Percentiles rank a stretch among this genome's conserved stretches.
These are phyloP conservation scores for Centella asiatica DNA, from an alignment of 129 eudicot genomes.

Conservation along the genomic window DNA sequence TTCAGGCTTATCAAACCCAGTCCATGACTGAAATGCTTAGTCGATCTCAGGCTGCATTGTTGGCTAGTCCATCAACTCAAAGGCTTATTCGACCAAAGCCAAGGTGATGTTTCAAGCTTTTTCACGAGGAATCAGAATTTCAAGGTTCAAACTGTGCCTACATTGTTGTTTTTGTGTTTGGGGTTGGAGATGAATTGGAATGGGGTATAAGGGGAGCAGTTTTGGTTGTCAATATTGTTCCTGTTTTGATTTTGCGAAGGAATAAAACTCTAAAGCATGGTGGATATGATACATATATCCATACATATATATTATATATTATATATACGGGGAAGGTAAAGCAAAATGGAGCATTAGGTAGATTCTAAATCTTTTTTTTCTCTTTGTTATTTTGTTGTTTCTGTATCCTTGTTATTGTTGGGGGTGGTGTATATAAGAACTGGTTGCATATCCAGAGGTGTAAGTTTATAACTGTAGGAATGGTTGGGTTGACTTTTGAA, in stretches of 20 bases:
- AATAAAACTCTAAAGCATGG: conserved; percentile 29
- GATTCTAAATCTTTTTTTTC: conserved; percentile 23
- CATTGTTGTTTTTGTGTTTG: conserved; percentile 15
- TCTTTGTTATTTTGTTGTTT: conserved; percentile 19
- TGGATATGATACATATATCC: too few species aligned
- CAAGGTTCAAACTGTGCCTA: neutral
- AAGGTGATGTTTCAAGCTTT: conserved; percentile 24
- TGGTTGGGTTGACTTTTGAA: conserved; percentile 37
- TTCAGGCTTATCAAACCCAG: conserved; percentile 75
- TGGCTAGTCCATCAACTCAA: conserved; percentile 55
- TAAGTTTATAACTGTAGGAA: conserved; percentile 60
- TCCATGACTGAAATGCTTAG: conserved; percentile 74
- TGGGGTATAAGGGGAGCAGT: conserved; percentile 23
- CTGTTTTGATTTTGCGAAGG: conserved; percentile 35
- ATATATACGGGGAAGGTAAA: conserved; percentile 15
- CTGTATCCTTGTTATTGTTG: conserved; percentile 36
- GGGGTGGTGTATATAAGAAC: conserved; percentile 67
- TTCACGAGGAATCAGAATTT: neutral
- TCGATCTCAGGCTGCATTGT: conserved; percentile 63
- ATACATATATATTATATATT: too few species aligned
- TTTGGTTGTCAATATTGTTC: conserved; percentile 40
- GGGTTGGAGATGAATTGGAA: conserved; percentile 23
- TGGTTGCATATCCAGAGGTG: conserved; percentile 28
- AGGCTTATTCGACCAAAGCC: conserved; percentile 50
- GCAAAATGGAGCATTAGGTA: conserved; percentile 28